Conservation (phyloP, 352 stramenopile genomes). For the Pythium oligandrum region DNA sequence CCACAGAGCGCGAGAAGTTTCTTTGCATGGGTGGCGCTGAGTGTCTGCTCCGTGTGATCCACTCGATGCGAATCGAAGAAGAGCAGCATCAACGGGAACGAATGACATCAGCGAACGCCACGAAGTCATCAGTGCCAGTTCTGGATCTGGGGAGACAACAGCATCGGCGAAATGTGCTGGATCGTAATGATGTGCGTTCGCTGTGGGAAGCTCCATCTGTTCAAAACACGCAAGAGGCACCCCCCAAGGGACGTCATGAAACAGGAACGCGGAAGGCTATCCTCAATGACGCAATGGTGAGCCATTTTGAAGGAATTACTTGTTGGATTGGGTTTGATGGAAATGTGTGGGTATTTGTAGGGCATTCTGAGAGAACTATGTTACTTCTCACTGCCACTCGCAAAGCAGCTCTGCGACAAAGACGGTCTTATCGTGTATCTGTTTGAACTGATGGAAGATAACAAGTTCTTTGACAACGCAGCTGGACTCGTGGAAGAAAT, state of each 20-base stretch:
- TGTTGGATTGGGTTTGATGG: not conserved
- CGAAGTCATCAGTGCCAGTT: not conserved
- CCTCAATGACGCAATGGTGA: conserved; percentile 70
- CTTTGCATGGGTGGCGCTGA: conserved; percentile 69
- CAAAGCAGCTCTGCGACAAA: conserved; percentile 69
- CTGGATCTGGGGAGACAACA: not conserved
- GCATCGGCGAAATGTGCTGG: conserved; percentile 21
- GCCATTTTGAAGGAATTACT: conserved; percentile 4
- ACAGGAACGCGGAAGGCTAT: conserved; percentile 43
- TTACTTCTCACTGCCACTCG: conserved; percentile 71
- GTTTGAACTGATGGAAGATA: conserved; percentile 90
- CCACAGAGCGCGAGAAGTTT: conserved; percentile 58
- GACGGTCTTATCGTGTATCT: conserved; percentile 89
- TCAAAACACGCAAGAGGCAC: not conserved
- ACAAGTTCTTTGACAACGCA: conserved; percentile 89
- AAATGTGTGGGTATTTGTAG: conserved; percentile 5
- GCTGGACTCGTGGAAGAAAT: conserved; percentile 92
- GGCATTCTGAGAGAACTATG: conserved; percentile 75
- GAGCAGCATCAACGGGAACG: conserved; percentile 12
- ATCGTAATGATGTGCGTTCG: conserved; percentile 45
- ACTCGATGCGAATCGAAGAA: conserved; percentile 58
- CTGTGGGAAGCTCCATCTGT: conserved; percentile 45
- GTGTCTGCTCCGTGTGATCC: conserved; percentile 65
- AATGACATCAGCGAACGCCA: conserved; percentile 13
- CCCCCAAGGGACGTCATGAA: conserved; percentile 39